A percentile compares a stretch with the other conserved stretches of the same genome.
phyloP scores from a whole-genome alignment of 345 rosid genomes.

The Aquilaria malaccensis region DNA sequence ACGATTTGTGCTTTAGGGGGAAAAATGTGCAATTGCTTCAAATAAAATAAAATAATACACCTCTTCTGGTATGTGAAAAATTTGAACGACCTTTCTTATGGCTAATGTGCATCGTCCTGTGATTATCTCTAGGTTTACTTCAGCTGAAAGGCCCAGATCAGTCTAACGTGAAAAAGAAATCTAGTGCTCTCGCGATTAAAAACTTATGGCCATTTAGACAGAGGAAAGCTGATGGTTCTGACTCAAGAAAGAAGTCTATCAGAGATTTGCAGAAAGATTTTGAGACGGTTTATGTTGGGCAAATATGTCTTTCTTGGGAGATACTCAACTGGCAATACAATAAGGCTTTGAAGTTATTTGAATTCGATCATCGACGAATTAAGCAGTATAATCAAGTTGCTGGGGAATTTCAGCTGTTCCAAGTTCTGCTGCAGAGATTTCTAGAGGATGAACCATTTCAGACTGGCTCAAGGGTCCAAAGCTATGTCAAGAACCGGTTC shows the following conservation, averaged over 20 bases:
- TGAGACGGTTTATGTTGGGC: constrained; percentile 77
- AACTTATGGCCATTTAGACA: constrained; percentile 38
- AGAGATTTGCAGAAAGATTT: constrained; percentile 46
- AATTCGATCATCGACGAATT: constrained; percentile 24
- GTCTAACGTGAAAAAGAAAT: constrained; percentile 10
- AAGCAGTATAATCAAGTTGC: constrained; percentile 62
- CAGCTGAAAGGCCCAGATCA: constrained; percentile 38
- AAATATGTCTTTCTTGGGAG: constrained; percentile 86
- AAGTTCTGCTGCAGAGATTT: constrained; percentile 70
- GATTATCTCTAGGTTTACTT: constrained; percentile 37
- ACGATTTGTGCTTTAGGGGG: too few species aligned
- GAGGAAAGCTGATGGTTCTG: constrained; percentile 25
- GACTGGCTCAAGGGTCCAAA: constrained; percentile 43
- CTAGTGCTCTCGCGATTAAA: constrained; percentile 17
- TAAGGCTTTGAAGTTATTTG: constrained; percentile 40
- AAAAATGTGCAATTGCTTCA: too few species aligned
- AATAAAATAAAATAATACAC: too few species aligned
- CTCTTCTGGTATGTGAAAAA: too few species aligned
- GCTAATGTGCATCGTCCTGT: background rate
- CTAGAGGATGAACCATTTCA: constrained; percentile 82
- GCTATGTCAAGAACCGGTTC: constrained; percentile 54
- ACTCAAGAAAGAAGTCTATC: constrained; percentile 29
- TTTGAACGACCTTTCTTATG: too few species aligned
- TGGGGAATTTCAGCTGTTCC: constrained; percentile 70
- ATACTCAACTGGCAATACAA: constrained; percentile 72